Conservation (phyloP, 2,329 filamentous ascomycete species). For the Pestalotiopsis sp. region DNA sequence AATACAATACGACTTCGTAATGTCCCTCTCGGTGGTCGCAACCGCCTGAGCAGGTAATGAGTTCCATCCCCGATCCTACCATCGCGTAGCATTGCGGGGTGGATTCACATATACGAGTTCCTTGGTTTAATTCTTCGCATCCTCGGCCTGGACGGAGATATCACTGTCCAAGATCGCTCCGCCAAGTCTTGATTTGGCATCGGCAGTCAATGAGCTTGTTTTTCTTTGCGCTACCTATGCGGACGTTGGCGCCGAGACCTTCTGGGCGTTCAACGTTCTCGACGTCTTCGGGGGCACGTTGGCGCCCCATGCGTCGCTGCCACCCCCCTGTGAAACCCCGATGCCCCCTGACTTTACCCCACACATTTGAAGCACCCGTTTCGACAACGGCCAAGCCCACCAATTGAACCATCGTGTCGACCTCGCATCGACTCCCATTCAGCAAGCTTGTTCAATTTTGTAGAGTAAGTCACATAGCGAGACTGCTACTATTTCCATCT, state of each 20-base stretch:
- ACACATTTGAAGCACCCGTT: conserved; percentile 10
- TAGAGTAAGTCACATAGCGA: not conserved
- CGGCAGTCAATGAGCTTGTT: not conserved
- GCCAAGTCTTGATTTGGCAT: not conserved
- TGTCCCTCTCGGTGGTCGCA: not conserved
- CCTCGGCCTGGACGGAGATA: not conserved
- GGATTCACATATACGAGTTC: not conserved
- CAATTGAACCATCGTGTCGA: not conserved
- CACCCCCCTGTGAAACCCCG: conserved; percentile 3
- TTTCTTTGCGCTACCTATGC: not conserved
- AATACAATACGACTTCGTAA: not conserved
- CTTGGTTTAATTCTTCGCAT: not conserved
- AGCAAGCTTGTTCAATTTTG: not conserved
- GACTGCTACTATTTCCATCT: not conserved
- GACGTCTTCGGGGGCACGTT: not conserved
- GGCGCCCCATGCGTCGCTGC: not conserved
- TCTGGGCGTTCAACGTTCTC: not conserved
- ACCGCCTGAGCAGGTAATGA: not conserved
- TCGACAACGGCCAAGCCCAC: conserved; percentile 3
- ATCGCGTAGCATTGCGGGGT: too few species aligned
- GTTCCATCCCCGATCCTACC: not conserved
- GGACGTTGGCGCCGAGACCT: not conserved
- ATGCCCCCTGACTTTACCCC: not conserved
- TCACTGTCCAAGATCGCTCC: not conserved
- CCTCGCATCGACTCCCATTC: not conserved